phyloP scores from a whole-genome alignment of 176 grass and related monocot species.

The Rhynchospora pubera region DNA sequence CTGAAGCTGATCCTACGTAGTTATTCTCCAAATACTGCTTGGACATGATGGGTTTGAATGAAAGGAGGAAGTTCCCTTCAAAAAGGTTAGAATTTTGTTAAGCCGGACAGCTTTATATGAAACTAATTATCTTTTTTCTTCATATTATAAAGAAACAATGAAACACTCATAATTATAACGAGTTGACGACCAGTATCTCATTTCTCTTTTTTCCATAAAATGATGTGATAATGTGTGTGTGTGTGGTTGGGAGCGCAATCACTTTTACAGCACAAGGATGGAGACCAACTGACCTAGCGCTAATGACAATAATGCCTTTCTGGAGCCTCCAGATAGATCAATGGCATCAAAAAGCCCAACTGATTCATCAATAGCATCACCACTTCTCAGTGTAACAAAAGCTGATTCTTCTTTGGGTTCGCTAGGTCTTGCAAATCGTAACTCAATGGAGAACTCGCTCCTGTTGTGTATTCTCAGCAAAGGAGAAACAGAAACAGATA shows the following conservation, averaged over 20 bases:
- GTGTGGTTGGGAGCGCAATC: neutral
- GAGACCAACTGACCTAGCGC: slow-evolving; percentile 50
- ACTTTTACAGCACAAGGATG: neutral
- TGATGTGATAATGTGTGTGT: neutral
- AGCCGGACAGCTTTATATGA: neutral
- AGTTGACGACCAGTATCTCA: neutral
- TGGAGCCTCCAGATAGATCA: slow-evolving; percentile 70
- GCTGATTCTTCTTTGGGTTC: slow-evolving; percentile 49
- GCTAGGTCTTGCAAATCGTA: slow-evolving; percentile 52
- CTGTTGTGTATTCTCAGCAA: slow-evolving; percentile 72
- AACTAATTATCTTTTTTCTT: neutral
- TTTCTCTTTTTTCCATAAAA: neutral
- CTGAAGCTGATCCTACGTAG: slow-evolving; percentile 17
- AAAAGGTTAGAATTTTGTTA: slow-evolving; percentile 23
- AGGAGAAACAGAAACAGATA: slow-evolving; percentile 70
- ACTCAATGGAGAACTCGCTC: slow-evolving; percentile 58
- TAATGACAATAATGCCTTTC: slow-evolving; percentile 69
- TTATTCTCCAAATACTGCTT: slow-evolving; percentile 29
- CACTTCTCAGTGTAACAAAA: slow-evolving; percentile 53
- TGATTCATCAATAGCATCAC: slow-evolving; percentile 75
- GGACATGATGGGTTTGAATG: slow-evolving; percentile 58
- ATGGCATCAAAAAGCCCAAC: slow-evolving; percentile 56
- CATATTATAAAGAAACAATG: neutral
- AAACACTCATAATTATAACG: neutral
- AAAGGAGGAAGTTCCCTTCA: slow-evolving; percentile 83